These are phyloP conservation scores for Ceratocystis alfenasii DNA, from an alignment of 2,329 filamentous ascomycete species.

Conservation along the genomic window DNA sequence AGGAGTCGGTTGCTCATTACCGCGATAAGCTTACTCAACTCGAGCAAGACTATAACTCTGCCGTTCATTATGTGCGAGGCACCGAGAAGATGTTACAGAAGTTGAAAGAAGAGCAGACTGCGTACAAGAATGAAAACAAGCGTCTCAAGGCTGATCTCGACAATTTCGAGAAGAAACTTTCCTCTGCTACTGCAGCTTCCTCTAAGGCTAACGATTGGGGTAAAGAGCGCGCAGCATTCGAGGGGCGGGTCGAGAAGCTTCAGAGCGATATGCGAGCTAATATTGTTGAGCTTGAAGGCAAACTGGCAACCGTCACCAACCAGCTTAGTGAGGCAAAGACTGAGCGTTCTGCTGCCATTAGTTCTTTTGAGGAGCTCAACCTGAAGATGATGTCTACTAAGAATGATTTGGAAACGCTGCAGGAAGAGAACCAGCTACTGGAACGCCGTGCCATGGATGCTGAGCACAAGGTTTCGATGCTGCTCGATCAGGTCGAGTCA, in stretches of 20 bases:
- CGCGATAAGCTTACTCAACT: constrained; percentile 87
- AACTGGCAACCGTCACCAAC: constrained; percentile 55
- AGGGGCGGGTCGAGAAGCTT: constrained; percentile 54
- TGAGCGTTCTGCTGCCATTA: constrained; percentile 57
- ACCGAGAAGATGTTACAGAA: constrained; percentile 99
- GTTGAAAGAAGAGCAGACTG: constrained; percentile 92
- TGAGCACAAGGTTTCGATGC: constrained; percentile 81
- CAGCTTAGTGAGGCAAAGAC: constrained; percentile 54
- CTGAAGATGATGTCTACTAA: constrained; percentile 48
- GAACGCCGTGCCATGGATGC: constrained; percentile 80
- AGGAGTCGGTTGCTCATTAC: constrained; percentile 79
- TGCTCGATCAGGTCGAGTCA: constrained; percentile 86
- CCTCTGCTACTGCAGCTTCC: constrained; percentile 29
- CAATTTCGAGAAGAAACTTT: constrained; percentile 45
- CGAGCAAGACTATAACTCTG: constrained; percentile 94
- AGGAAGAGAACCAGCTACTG: constrained; percentile 67
- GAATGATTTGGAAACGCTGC: constrained; percentile 66
- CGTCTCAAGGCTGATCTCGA: constrained; percentile 75
- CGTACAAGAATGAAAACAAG: constrained; percentile 77
- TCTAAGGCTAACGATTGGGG: constrained; percentile 56
- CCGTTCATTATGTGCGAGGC: constrained; percentile 94
- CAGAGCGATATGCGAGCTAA: constrained; percentile 58
- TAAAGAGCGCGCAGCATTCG: constrained; percentile 54
- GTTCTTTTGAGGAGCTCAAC: constrained; percentile 41
- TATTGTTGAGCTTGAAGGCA: constrained; percentile 55